A percentile compares a stretch with the other conserved stretches of the same genome.
Evolutionary conservation across 148 eudicot genomes (phyloP).

Genomic region (Camellia granthamiana): DNA sequence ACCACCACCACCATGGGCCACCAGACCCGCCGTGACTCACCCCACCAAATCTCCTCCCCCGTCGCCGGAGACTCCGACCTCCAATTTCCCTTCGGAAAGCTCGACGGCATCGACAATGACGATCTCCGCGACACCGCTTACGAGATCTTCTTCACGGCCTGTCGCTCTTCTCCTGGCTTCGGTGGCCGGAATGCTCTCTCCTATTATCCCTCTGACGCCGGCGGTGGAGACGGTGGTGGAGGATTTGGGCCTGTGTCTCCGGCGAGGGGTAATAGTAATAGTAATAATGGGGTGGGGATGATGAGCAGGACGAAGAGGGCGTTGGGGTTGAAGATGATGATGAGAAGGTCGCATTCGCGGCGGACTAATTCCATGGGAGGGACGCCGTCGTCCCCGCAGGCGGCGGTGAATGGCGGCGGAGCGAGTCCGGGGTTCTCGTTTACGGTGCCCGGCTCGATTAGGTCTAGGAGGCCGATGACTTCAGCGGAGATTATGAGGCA

Average conservation of each 20-base stretch:
- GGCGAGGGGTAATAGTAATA: conserved; percentile 14
- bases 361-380: conserved; percentile 27
- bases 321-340: conserved; percentile 63
- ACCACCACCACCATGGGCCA: conserved; percentile 30
- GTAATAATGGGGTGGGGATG: conserved; percentile 52
- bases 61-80: conserved; percentile 32
- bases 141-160: conserved; percentile 88
- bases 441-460: conserved; percentile 33
- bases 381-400: conserved; percentile 40
- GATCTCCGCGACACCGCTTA: conserved; percentile 78
- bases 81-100: conserved; percentile 52
- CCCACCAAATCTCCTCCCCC: not conserved
- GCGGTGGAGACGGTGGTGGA: conserved; percentile 16
- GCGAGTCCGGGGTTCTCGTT: conserved; percentile 41
- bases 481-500: conserved; percentile 95
- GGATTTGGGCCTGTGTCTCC: conserved; percentile 36
- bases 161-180: conserved; percentile 88
- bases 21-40: conserved; percentile 30
- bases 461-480: conserved; percentile 60
- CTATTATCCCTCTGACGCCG: conserved; percentile 32
- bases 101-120: conserved; percentile 55
- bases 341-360: conserved; percentile 47
- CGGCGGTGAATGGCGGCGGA: conserved; percentile 19
- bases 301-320: conserved; percentile 77
- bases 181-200: conserved; percentile 53